These are phyloP conservation scores for Ceriops tagal DNA, from an alignment of 345 rosid genomes.

Conservation along the genomic window DNA sequence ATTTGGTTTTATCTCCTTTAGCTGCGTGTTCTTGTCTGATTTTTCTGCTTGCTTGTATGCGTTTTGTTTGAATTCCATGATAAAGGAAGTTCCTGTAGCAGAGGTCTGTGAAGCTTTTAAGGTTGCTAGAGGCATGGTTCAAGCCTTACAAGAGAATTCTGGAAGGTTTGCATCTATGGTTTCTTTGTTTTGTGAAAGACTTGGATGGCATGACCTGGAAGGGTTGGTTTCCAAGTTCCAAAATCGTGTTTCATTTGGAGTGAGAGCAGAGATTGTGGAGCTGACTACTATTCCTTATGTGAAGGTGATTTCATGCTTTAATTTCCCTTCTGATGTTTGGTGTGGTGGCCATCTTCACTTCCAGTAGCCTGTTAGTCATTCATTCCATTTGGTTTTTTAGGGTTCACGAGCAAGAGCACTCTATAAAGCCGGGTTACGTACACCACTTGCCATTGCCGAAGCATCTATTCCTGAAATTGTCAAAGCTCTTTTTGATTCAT, in stretches of 20 bases:
- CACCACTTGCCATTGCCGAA: conserved; percentile 88
- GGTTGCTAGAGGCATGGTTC: conserved; percentile 98
- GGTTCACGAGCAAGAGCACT: conserved; percentile 97
- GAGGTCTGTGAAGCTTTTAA: conserved; percentile 94
- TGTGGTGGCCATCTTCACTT: not conserved
- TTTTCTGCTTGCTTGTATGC: conserved; percentile 5
- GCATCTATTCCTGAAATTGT: conserved; percentile 80
- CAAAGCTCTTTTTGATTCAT: conserved; percentile 87
- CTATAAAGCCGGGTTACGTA: conserved; percentile 91
- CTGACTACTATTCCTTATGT: conserved; percentile 88
- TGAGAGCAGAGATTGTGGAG: conserved; percentile 96
- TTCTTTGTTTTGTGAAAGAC: conserved; percentile 89
- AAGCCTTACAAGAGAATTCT: conserved; percentile 91
- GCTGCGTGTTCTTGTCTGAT: not conserved
- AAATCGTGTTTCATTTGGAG: conserved; percentile 97
- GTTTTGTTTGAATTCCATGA: conserved; percentile 22
- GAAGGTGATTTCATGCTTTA: conserved; percentile 47
- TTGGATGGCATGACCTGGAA: conserved; percentile 97
- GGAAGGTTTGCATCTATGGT: conserved; percentile 99
- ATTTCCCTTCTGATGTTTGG: not conserved
- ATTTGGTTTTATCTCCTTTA: not conserved
- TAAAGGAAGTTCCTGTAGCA: conserved; percentile 81
- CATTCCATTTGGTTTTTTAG: conserved; percentile 22
- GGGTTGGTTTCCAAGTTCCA: conserved; percentile 88
- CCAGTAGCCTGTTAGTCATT: not conserved